Conservation (phyloP, 1,284 basidiomycete genomes). For the Bjerkandera adusta region DNA sequence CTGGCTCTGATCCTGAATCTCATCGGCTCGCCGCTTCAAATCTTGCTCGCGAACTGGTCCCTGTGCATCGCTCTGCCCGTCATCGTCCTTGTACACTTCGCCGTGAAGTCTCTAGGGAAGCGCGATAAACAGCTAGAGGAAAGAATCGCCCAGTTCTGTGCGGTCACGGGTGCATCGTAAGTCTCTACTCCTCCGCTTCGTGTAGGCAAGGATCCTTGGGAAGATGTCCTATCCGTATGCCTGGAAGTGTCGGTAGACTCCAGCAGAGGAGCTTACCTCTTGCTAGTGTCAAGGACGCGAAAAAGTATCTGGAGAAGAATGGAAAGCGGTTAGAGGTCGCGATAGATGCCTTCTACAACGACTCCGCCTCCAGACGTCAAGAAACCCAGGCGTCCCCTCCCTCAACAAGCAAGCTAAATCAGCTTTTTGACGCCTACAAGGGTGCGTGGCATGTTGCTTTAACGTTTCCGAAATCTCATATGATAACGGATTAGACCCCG, state of each 20-base stretch:
- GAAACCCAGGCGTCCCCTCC: constrained; percentile 23
- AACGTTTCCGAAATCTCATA: neutral
- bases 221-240: too few relatives aligned
- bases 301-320: constrained; percentile 68
- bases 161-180: constrained; percentile 68
- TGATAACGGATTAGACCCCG: constrained; percentile 41
- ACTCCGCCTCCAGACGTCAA: constrained; percentile 26
- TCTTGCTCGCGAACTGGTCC: too few relatives aligned
- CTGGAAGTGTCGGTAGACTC: too few relatives aligned
- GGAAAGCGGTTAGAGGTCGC: constrained; percentile 66
- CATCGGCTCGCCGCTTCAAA: too few relatives aligned
- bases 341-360: constrained; percentile 73
- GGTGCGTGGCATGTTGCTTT: constrained; percentile 40
- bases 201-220: too few relatives aligned
- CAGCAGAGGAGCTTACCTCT: too few relatives aligned
- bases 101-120: too few relatives aligned
- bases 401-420: constrained; percentile 57
- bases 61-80: too few relatives aligned
- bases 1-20: too few relatives aligned
- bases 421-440: constrained; percentile 79
- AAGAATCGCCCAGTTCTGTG: constrained; percentile 57
- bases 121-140: constrained; percentile 37
- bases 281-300: too few relatives aligned
- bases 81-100: too few relatives aligned
- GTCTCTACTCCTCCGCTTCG: too few relatives aligned